phyloP scores from a whole-genome alignment of 108 stramenopile species.

The Cyclostephanos invisitatus region DNA sequence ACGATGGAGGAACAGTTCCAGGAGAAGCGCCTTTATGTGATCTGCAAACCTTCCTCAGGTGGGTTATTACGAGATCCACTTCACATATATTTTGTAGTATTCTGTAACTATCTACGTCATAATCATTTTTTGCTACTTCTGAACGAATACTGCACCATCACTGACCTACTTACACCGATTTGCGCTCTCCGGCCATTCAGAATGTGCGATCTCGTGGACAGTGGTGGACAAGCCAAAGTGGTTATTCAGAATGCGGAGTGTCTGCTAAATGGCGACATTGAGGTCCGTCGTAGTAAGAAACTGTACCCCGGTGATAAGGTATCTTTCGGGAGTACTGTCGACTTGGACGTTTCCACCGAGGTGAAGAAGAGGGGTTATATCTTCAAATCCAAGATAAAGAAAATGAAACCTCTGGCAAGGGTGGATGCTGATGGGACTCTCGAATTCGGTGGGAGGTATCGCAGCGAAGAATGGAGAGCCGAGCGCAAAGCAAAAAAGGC shows the following conservation, averaged over 20 bases:
- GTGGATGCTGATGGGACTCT: slow-evolving; percentile 22
- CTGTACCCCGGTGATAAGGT: slow-evolving; percentile 22
- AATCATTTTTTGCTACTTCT: too few relatives aligned
- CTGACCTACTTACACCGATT: neutral
- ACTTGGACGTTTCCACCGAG: slow-evolving; percentile 25
- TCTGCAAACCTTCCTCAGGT: slow-evolving; percentile 6
- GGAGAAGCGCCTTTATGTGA: neutral
- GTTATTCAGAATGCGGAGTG: slow-evolving; percentile 4
- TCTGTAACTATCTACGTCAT: neutral
- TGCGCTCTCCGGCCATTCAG: neutral
- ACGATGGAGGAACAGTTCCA: neutral
- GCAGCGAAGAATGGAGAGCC: slow-evolving; percentile 36
- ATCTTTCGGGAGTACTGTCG: slow-evolving; percentile 15
- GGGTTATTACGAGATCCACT: neutral
- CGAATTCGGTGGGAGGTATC: slow-evolving; percentile 34
- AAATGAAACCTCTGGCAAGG: slow-evolving; percentile 24
- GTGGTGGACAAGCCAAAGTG: neutral
- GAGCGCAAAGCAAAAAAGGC: slow-evolving; percentile 29
- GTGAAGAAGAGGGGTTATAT: slow-evolving; percentile 26
- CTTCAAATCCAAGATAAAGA: slow-evolving; percentile 29
- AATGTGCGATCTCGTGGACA: slow-evolving; percentile 1
- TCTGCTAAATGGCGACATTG: slow-evolving; percentile 18
- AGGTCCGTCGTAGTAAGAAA: slow-evolving; percentile 27
- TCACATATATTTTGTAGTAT: too few relatives aligned
- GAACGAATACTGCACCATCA: too few relatives aligned